Conservation (phyloP, 352 stramenopile genomes). For the Globisporangium camurandrum region DNA sequence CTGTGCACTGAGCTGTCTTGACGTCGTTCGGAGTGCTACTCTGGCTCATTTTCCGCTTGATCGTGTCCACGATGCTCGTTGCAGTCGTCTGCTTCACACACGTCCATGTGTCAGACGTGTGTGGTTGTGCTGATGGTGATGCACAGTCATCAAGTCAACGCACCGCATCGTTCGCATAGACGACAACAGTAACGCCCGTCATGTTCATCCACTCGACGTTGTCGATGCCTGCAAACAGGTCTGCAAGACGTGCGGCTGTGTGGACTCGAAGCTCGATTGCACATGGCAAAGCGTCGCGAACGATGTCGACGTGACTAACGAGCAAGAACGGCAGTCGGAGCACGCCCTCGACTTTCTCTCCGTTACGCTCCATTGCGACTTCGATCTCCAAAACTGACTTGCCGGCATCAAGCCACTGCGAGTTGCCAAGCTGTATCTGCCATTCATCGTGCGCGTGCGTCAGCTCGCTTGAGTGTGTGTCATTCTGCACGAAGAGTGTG, state of each 20-base stretch:
- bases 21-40: no score
- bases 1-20: no score
- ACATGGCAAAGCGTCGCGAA: neutral
- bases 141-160: neutral
- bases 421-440: slow-evolving; percentile 11
- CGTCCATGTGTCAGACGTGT: no score
- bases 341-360: slow-evolving; percentile 5
- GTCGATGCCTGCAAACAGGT: slow-evolving; percentile 2
- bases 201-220: neutral
- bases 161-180: neutral
- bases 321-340: slow-evolving; percentile 20
- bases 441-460: neutral
- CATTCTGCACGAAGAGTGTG: neutral
- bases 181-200: neutral
- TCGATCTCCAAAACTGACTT: slow-evolving; percentile 19
- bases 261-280: neutral
- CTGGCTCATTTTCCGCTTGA: neutral
- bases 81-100: neutral
- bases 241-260: neutral
- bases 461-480: neutral
- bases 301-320: slow-evolving; percentile 2
- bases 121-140: neutral
- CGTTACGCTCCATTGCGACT: neutral
- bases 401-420: slow-evolving; percentile 24
- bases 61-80: neutral